Evolutionary conservation across 202 grass and related monocot species (phyloP).

Genomic region (Setaria viridis): DNA sequence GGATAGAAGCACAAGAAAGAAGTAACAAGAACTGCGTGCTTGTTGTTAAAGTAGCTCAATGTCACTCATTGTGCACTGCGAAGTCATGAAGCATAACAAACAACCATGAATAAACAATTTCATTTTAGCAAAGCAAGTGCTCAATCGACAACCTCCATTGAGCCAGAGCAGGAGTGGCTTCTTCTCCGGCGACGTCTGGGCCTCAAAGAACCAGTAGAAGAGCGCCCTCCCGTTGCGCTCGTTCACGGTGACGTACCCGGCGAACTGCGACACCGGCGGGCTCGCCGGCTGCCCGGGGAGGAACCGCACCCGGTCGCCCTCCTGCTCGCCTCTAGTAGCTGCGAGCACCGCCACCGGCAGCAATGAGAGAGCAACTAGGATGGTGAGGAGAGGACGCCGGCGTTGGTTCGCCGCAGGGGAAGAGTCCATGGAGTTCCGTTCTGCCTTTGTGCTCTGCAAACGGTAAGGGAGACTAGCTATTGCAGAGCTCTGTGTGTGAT

Average conservation of each 20-base stretch:
- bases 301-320: conserved; percentile 53
- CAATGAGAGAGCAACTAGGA: conserved; percentile 31
- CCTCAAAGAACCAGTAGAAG: conserved; percentile 98
- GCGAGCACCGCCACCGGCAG: conserved; percentile 7
- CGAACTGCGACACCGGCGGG: conserved; percentile 63
- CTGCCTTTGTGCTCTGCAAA: background rate
- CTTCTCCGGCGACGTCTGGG: conserved; percentile 45
- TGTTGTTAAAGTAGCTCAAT: background rate
- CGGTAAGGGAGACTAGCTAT: conserved; percentile 12
- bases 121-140: background rate
- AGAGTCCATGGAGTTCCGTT: background rate
- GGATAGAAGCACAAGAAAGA: conserved; percentile 36
- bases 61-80: conserved; percentile 37
- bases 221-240: conserved; percentile 66
- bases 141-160: conserved; percentile 65
- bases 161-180: conserved; percentile 91
- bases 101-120: conserved; percentile 36
- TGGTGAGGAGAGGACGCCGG: conserved; percentile 26
- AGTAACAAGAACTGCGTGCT: conserved; percentile 5
- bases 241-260: conserved; percentile 76
- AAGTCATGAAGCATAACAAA: conserved; percentile 44
- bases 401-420: background rate
- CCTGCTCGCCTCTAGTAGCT: conserved; percentile 21
- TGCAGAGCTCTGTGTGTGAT: background rate
- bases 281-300: conserved; percentile 65